phyloP scores from a whole-genome alignment of 2,329 filamentous ascomycete species.

The Ilyonectria robusta region DNA sequence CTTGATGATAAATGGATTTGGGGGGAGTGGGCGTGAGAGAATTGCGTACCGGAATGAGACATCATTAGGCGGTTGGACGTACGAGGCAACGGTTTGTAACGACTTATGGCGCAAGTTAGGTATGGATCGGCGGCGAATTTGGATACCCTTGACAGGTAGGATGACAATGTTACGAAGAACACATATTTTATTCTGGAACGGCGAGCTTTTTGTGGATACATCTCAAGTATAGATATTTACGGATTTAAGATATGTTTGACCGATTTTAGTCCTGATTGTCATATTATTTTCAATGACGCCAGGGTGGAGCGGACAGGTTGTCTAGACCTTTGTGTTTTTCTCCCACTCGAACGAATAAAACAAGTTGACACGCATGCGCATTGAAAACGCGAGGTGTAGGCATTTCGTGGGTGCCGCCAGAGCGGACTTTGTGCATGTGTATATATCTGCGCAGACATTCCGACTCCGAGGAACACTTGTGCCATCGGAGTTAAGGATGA shows the following conservation, averaged over 20 bases:
- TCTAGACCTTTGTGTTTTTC: slow-evolving; percentile 75
- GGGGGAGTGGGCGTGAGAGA: slow-evolving; percentile 46
- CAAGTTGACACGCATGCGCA: slow-evolving; percentile 73
- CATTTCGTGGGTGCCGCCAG: slow-evolving; percentile 66
- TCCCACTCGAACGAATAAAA: slow-evolving; percentile 72
- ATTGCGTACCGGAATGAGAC: slow-evolving; percentile 35
- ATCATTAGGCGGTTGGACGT: slow-evolving; percentile 27
- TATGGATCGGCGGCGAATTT: slow-evolving; percentile 23
- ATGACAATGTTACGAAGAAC: slow-evolving; percentile 18
- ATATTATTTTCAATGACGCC: slow-evolving; percentile 69
- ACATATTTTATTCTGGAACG: not conserved
- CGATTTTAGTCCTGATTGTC: slow-evolving; percentile 74
- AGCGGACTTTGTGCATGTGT: slow-evolving; percentile 41
- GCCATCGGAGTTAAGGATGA: not conserved
- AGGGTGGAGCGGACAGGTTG: slow-evolving; percentile 78
- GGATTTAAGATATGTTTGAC: slow-evolving; percentile 59
- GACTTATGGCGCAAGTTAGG: slow-evolving; percentile 37
- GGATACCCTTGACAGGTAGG: slow-evolving; percentile 26
- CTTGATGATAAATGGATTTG: slow-evolving; percentile 65
- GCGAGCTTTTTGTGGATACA: slow-evolving; percentile 1
- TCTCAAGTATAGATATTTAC: slow-evolving; percentile 6
- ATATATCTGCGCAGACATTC: not conserved
- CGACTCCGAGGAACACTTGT: slow-evolving; percentile 21
- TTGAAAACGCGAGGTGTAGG: slow-evolving; percentile 72
- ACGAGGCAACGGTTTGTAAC: slow-evolving; percentile 34